phyloP scores from a whole-genome alignment of 2,329 filamentous ascomycete genomes.

The Berkeleyomyces rouxiae region DNA sequence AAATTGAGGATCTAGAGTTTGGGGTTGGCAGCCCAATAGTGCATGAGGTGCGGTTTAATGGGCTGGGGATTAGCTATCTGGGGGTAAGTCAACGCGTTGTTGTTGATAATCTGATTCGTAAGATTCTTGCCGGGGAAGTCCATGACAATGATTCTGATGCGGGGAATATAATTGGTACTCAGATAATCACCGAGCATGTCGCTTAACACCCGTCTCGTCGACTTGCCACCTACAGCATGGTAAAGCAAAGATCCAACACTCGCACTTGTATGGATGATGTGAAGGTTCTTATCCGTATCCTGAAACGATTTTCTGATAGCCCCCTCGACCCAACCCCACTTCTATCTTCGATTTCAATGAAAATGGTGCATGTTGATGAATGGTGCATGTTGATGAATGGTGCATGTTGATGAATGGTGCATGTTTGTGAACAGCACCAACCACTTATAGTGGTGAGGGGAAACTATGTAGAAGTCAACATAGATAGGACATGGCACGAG shows the following conservation, averaged over 20 bases:
- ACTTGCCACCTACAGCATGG: constrained; percentile 30
- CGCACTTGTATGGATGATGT: constrained; percentile 14
- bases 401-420: no score
- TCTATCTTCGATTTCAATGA: no score
- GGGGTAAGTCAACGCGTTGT: constrained; percentile 19
- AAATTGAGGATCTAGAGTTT: no score
- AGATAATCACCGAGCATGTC: constrained; percentile 31
- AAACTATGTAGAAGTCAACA: no score
- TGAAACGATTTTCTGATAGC: constrained; percentile 24
- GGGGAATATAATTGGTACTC: constrained; percentile 13
- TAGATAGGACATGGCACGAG: no score
- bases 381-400: no score
- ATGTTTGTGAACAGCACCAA: no score
- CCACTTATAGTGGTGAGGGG: no score
- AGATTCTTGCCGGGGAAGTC: constrained; percentile 30
- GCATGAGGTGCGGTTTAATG: no score
- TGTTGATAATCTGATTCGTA: constrained; percentile 26
- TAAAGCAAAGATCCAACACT: constrained; percentile 18
- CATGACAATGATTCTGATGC: constrained; percentile 30
- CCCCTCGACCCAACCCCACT: constrained; percentile 28
- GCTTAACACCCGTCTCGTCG: constrained; percentile 28
- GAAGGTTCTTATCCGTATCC: constrained; percentile 17
- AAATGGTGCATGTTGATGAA: no score
- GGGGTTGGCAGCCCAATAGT: no score
- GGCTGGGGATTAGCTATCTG: no score